Evolutionary conservation across 1,284 basidiomycete genomes (phyloP), one percentile per base, ranked within the genome.

Genomic region (Microbotryum lychnidis-dioicae): DNA sequence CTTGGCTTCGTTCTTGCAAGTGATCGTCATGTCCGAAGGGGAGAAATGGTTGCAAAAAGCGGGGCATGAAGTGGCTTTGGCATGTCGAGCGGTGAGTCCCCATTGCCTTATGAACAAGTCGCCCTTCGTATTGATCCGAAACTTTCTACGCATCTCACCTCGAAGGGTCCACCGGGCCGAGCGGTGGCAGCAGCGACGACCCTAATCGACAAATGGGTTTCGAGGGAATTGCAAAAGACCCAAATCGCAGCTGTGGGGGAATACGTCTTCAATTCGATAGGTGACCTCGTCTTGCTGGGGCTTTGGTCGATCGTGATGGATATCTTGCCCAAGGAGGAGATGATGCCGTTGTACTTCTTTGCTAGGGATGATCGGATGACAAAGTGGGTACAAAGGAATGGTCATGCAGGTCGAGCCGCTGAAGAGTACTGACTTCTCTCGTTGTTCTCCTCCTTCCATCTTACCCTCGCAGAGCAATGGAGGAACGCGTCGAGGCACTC

Each of bases 21-120:
- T 70, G 20, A 61, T 72, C 33, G 60, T 71, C 63, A 72, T 71
- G 70, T 66, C 64, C 20, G 67, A 70, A 54, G 70, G 70, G 7
- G 56, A 64, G 12, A 57, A 62, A 6, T 70, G 68, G 66, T 58
- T 72, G n/a, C 56, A 56, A 18, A 50, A 56, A 4, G 56, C 66
- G 12, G 46, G 66, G 12, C 64, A 71, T 37, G 64, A 61, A 8
- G 61, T 72, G 51, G 68, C 67, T 1, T 62, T 71, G 21, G 69
- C 68, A 7, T 54, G 64, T 12, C 48, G 62, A 23, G 60, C 56
- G n/a, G 23, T 64, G 12, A 58, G 61, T 7, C 18, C 62, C 9
- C 9, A 0, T 14, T 16, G 37, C 37, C 14, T 9, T 14, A 37
- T 37, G 27, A 27, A 6, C 27, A 27, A 27, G 6, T 27, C 27